A percentile compares a stretch with the other conserved stretches of the same genome.
phyloP scores from a whole-genome alignment of 306 rosid species.

The Delonix regia region DNA sequence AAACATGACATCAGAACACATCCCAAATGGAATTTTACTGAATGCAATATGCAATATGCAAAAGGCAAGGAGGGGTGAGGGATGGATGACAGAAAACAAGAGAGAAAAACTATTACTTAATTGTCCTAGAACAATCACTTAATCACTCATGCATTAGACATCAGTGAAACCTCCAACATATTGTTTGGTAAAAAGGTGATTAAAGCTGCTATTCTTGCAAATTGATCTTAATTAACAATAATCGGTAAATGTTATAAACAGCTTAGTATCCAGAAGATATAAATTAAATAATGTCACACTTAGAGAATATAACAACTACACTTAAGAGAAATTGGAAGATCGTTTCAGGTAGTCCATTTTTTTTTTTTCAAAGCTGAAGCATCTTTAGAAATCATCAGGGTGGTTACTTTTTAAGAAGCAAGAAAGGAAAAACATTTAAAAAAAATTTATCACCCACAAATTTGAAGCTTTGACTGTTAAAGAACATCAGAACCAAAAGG shows the following conservation, averaged over 20 bases:
- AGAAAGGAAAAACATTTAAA: not conserved
- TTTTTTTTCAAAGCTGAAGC: not conserved
- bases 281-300: too few species aligned
- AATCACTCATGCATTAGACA: not conserved
- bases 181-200: not conserved
- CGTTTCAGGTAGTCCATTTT: not conserved
- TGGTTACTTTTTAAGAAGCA: not conserved
- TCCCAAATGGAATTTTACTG: not conserved
- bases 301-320: not conserved
- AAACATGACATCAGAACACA: conserved; percentile 25
- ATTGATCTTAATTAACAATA: too few species aligned
- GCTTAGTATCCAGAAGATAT: too few species aligned
- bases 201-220: too few species aligned
- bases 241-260: too few species aligned
- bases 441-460: not conserved
- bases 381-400: not conserved
- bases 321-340: not conserved
- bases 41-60: not conserved
- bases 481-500: not conserved
- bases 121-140: not conserved
- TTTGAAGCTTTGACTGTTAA: not conserved
- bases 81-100: not conserved
- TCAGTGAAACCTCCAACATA: not conserved
- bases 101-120: not conserved
- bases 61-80: not conserved